Evolutionary conservation across 148 eudicot species (phyloP), one percentile per base, ranked within the genome.

Genomic region (Cornus florida): DNA sequence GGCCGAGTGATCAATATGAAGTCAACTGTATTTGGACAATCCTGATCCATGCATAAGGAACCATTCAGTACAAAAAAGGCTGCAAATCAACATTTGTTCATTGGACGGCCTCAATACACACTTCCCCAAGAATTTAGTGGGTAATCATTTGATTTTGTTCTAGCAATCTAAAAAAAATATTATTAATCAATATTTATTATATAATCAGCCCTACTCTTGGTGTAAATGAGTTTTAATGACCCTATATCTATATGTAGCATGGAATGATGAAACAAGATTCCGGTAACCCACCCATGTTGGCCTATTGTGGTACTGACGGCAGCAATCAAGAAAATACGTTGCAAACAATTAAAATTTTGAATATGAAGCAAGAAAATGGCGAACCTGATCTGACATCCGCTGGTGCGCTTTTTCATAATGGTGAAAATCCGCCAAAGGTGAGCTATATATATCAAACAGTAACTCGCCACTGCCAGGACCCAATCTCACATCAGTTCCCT

Each of bases 391-490:
- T 7, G 84, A 68, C 65, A 75, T 79, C 81, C 81, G 86, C 80
- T 91, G 95, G 64, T 86, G 90, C 76, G 77, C 79, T 82, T 91
- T 86, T 82, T 96, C 99, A 80, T 86, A 85, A 86, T 77, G 87
- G 82, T 96, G 97, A 79, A 91, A 96, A 81, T 87, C 90, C 80
- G 79, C 77, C 53, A 96, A 79, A 17, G 98, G 99, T 23, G 94
- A 87, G 48, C 83, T 72, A 41, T 80, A 85, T 75, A 83, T 84
- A 77, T 94, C 90, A 75, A 88, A 86, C 71, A 91, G 53, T 23
- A 81, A 77, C 65, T 77, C 84, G 75, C 77, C 85, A 73, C 78
- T 83, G 72, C 76, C 77, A 83, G 74, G 80, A 57, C 86, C 83
- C 81, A 95, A 86, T 80, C 86, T 85, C 74, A 96, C 87, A 85